Evolutionary conservation across 352 stramenopile genomes (phyloP).

Genomic region (Globisporangium nodosum): DNA sequence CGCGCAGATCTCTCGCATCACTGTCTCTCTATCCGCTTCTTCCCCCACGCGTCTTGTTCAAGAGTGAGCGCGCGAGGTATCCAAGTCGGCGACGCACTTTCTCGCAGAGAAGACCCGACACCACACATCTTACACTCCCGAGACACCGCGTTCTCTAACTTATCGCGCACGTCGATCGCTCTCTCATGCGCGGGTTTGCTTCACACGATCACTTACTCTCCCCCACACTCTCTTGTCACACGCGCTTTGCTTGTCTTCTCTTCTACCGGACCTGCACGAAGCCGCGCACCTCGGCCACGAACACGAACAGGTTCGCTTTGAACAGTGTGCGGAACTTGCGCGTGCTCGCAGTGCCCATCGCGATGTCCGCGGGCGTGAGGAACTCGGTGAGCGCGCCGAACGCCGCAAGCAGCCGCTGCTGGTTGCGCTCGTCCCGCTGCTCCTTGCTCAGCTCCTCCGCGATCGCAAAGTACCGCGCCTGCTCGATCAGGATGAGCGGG

Average conservation of each 20-base stretch:
- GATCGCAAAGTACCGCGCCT: constrained; percentile 60
- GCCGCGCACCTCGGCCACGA: constrained; percentile 73
- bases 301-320: constrained; percentile 79
- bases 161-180: too few relatives aligned
- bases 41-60: neutral
- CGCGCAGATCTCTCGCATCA: constrained; percentile 17
- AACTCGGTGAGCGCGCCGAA: constrained; percentile 69
- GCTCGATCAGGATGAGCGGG: constrained; percentile 76
- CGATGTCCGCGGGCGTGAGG: constrained; percentile 50
- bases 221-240: neutral
- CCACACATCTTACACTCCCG: neutral
- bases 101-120: neutral
- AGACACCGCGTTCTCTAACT: too few relatives aligned
- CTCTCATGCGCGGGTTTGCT: too few relatives aligned
- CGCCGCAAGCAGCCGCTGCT: constrained; percentile 51
- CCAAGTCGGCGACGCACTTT: neutral
- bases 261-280: constrained; percentile 79
- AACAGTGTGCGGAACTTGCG: constrained; percentile 71
- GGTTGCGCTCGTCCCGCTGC: constrained; percentile 31
- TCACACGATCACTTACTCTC: too few relatives aligned
- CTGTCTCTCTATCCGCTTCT: neutral
- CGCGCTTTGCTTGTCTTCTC: neutral
- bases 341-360: constrained; percentile 51
- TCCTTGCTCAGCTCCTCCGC: constrained; percentile 60
- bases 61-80: neutral